Conservation (phyloP, 768 basidiomycete genomes). For the Termitomyces sp. region DNA sequence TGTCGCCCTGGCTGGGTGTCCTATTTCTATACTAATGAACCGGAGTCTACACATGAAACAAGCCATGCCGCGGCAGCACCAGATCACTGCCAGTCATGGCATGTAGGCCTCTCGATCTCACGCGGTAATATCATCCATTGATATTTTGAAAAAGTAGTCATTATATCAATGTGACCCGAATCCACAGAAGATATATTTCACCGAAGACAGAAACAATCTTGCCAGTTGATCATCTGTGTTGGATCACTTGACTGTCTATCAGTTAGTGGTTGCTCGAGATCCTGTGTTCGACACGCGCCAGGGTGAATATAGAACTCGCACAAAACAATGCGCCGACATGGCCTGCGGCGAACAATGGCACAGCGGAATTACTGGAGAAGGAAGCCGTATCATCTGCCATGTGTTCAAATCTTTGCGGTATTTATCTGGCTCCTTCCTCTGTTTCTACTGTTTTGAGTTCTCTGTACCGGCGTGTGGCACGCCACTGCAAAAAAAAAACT, state of each 20-base stretch:
- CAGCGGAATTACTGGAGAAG: not conserved
- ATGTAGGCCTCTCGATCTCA: not conserved
- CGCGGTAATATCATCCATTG: not conserved
- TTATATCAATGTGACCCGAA: not conserved
- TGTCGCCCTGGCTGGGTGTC: not conserved
- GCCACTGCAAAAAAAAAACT: not conserved
- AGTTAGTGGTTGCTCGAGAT: not conserved
- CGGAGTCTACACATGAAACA: not conserved
- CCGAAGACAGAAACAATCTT: not conserved
- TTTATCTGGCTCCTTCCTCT: too few relatives aligned
- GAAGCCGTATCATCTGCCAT: not conserved
- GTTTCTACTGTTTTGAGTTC: not conserved
- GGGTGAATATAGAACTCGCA: too few relatives aligned
- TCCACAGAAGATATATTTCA: not conserved
- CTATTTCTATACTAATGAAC: not conserved
- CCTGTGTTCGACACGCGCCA: not conserved
- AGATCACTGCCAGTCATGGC: too few relatives aligned
- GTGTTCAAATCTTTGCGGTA: too few relatives aligned
- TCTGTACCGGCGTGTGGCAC: not conserved
- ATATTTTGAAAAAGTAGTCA: not conserved
- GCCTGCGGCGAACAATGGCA: not conserved
- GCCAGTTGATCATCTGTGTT: not conserved
- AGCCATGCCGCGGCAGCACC: not conserved
- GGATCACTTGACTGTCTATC: not conserved
- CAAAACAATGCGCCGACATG: not conserved